Base-by-base conservation (phyloP, 352 stramenopile genomes). In the Phytophthora ramorum region DNA sequence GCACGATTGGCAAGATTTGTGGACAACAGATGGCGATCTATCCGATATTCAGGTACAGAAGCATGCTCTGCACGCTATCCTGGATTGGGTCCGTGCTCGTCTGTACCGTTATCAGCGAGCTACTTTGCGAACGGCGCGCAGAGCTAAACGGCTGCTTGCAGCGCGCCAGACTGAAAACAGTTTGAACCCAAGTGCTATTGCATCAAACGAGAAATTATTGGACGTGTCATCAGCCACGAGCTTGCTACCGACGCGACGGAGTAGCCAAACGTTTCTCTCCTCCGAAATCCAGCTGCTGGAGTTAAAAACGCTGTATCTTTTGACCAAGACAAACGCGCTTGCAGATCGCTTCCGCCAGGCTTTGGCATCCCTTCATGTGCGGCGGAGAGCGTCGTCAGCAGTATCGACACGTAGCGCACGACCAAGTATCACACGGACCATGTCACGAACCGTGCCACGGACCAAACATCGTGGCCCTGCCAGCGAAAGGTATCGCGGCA, bases 1-100 rank as follows among this genome's bases (percentile, higher is more conserved):
- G 49, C 69, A 85, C 37, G 72, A 78, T 12, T 93, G 84, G 84
- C 53, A 82, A 44, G 80, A 90, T 38, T 64, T 93, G 1, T 93
- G 84, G 84, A 75, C 57, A 13, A 64, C 58, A 1, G 54, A 65
- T 12, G 65, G 69, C 5, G 77, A 81, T 41, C 17, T 50, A 17
- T 79, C 77, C 1, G 79, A 89, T 35, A 69, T 46, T 0, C 75
- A 89, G 16, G 71, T 86, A 2, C 77, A 91, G 4, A 77, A 79
- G 48, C 82, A 91, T 47, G 71, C 82, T 4, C 48, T 86, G 4
- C 65, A 89, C 48, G 59, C 82, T 7, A 90, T 91, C 56, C 52
- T 91, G 7, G 70, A 87, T 13, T 93, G 84, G 84, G 80, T 89
- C 24, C 65, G 70, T 13, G 48, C 52, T 19, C 75, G 82, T 0